Conservation (phyloP, 148 eudicot species). For the Dianthus caryophyllus region DNA sequence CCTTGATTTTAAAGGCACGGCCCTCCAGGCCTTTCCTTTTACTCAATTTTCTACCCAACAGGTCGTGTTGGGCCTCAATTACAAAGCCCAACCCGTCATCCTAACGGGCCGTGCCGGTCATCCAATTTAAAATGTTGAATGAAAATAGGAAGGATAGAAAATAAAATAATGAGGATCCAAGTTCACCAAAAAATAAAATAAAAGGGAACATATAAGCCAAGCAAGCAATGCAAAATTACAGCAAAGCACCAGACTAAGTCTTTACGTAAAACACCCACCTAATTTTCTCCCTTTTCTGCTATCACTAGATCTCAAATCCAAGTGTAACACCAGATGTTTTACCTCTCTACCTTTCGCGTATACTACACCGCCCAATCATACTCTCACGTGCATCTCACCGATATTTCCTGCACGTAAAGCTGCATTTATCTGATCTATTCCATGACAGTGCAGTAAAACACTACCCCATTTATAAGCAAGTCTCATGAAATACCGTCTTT, state of each 20-base stretch:
- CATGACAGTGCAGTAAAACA: constrained; percentile 25
- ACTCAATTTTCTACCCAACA: no score
- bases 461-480: no score
- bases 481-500: no score
- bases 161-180: no score
- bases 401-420: neutral
- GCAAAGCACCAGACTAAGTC: constrained; percentile 5
- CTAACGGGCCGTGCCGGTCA: no score
- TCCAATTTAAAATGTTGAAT: no score
- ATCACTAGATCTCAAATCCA: constrained; percentile 13
- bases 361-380: neutral
- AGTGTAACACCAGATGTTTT: neutral
- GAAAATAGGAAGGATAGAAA: no score
- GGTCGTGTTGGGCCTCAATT: no score
- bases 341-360: neutral
- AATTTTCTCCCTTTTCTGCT: constrained; percentile 1
- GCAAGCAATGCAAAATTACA: constrained; percentile 15
- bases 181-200: no score
- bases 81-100: no score
- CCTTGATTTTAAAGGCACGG: no score
- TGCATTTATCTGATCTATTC: neutral
- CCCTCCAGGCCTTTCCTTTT: no score
- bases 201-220: neutral
- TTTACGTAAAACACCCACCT: constrained; percentile 11
- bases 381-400: neutral